Evolutionary conservation across 164 flowering plant genomes (phyloP), one percentile per base, ranked within the genome.

Genomic region (Berberis vulgaris): DNA sequence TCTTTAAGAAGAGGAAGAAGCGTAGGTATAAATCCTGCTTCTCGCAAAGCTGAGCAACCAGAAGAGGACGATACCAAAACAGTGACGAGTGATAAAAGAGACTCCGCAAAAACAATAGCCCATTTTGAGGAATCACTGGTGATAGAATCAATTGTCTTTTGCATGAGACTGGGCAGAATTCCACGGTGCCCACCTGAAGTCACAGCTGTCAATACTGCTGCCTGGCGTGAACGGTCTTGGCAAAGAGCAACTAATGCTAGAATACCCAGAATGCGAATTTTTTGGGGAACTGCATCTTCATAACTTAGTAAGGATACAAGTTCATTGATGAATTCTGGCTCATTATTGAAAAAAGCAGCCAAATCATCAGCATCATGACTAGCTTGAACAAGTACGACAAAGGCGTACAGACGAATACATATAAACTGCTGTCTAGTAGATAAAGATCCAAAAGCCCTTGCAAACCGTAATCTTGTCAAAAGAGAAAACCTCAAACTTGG

Each of bases 1-100:
- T 89, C 94, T 70, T 86, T 89, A 67, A 93, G 88, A 53, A 93
- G 88, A 61, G 98, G 98, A 44, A 93, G 74, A 74, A 92, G 88
- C 64, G 91, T 86, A 12, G 98, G 93, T 55, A 92, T 84, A 72
- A 89, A 85, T 63, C 96, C 98, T 1, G 91, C 91, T 79, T 89
- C 96, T 40, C 96, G 86, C 82, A 89, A 77, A 50, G 98, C 96
- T 41, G 93, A 82, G 71, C 96, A 88, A 63, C 96, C 96, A 1
- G 91, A 85, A 56, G 98, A 88, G 44, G 97, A 83, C 49, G 97
- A 89, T 47, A 89, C 97, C 80, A 89, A 77, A 69, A 81, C 85
- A 61, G 96, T 85, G 43, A 93, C 90, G 58, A 93, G 86, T 45
- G 96, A 85, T 64, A 89, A 72, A 44, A 93, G 78, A 54, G 98